These are phyloP conservation scores for Lepidium africanum DNA, from an alignment of 345 rosid genomes.

Conservation along the genomic window DNA sequence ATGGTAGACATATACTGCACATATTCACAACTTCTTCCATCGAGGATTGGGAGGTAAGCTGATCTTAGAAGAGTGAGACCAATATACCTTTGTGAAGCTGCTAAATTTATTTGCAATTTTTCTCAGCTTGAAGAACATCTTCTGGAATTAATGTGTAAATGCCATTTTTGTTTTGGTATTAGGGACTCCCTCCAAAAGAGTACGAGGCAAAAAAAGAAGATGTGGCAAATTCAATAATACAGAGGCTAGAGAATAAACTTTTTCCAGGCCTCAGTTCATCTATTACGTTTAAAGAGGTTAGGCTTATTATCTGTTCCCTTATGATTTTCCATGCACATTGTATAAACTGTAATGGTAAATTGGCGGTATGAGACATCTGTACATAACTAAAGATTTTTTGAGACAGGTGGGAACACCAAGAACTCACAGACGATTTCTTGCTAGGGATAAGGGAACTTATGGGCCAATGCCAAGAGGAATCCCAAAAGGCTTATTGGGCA, in stretches of 20 bases:
- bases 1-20: slow-evolving; percentile 79
- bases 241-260: slow-evolving; percentile 74
- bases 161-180: background rate
- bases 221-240: slow-evolving; percentile 52
- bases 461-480: slow-evolving; percentile 85
- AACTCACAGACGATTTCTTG: slow-evolving; percentile 82
- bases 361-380: background rate
- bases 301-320: background rate
- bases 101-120: background rate
- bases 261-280: slow-evolving; percentile 78
- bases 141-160: background rate
- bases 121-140: background rate
- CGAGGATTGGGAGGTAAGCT: slow-evolving; percentile 80
- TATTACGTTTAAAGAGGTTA: slow-evolving; percentile 76
- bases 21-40: slow-evolving; percentile 81
- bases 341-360: background rate
- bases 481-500: slow-evolving; percentile 91
- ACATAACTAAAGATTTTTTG: background rate
- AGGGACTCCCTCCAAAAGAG: slow-evolving; percentile 71
- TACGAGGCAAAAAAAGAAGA: slow-evolving; percentile 72
- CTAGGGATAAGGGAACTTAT: slow-evolving; percentile 80
- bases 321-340: background rate
- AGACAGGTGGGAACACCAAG: slow-evolving; percentile 79
- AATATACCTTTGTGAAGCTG: background rate
- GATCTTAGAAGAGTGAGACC: background rate